These are phyloP conservation scores for Lodderomyces theae DNA, from an alignment of 1,139 yeast genomes.

Conservation along the genomic window DNA sequence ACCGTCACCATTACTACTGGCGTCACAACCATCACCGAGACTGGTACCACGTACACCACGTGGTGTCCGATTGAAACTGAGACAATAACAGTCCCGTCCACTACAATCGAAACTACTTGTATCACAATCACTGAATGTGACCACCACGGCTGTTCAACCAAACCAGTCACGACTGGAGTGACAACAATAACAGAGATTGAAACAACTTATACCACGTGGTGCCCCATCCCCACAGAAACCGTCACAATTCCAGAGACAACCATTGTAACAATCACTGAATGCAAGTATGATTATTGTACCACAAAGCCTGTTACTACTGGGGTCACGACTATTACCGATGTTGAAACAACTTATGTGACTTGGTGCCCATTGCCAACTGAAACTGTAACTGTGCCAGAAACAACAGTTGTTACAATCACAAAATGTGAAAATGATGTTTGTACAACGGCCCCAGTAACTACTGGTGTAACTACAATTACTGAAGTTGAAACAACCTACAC, in stretches of 20 bases:
- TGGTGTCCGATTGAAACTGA: slow-evolving; percentile 38
- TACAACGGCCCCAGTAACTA: slow-evolving; percentile 21
- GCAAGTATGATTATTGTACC: neutral
- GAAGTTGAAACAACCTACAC: slow-evolving; percentile 27
- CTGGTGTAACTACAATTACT: slow-evolving; percentile 31
- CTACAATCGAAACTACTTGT: slow-evolving; percentile 37
- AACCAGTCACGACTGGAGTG: slow-evolving; percentile 20
- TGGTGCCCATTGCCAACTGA: slow-evolving; percentile 37
- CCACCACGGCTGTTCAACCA: slow-evolving; percentile 26
- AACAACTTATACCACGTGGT: slow-evolving; percentile 33
- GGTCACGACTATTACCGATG: neutral
- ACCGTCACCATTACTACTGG: slow-evolving; percentile 36
- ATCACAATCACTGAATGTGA: slow-evolving; percentile 53
- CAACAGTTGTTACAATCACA: slow-evolving; percentile 30
- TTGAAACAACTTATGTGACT: slow-evolving; percentile 19
- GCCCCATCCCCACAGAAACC: slow-evolving; percentile 21
- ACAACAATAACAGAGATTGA: slow-evolving; percentile 26
- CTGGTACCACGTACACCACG: slow-evolving; percentile 46
- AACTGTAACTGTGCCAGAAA: slow-evolving; percentile 33
- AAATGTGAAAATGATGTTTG: slow-evolving; percentile 26
- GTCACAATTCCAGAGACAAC: slow-evolving; percentile 29
- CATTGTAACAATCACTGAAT: neutral
- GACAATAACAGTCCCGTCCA: slow-evolving; percentile 1
- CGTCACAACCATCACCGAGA: slow-evolving; percentile 43
- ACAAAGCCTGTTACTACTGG: slow-evolving; percentile 14